A percentile compares a stretch with the other conserved stretches of the same genome.
These are phyloP conservation scores for Aspergillus ochraceoroseus DNA, from an alignment of 2,329 filamentous ascomycete species.

Conservation along the genomic window DNA sequence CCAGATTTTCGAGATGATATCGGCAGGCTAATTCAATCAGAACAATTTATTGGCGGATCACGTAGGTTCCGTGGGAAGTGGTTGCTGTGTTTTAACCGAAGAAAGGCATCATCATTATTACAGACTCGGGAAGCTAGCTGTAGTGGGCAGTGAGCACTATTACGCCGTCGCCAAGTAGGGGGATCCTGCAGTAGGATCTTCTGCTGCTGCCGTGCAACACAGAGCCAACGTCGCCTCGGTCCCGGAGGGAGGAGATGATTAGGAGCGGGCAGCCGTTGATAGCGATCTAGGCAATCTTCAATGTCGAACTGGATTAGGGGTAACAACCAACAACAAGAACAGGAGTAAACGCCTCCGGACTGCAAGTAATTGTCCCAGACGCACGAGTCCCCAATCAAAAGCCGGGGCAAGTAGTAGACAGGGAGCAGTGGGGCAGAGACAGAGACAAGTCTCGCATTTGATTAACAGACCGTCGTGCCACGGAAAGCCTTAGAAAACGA, in stretches of 20 bases:
- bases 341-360: too few relatives aligned
- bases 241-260: slow-evolving; percentile 4
- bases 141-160: slow-evolving; percentile 2
- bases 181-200: slow-evolving; percentile 22
- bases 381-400: too few relatives aligned
- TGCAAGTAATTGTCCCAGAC: too few relatives aligned
- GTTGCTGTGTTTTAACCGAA: slow-evolving; percentile 5
- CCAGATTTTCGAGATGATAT: not conserved
- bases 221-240: slow-evolving; percentile 23
- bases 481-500: slow-evolving; percentile 4
- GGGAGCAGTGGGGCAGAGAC: slow-evolving; percentile 9
- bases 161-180: slow-evolving; percentile 4
- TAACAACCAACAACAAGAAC: slow-evolving; percentile 8
- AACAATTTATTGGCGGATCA: slow-evolving; percentile 3
- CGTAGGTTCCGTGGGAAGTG: not conserved
- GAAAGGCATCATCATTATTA: slow-evolving; percentile 8
- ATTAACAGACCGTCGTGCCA: slow-evolving; percentile 10
- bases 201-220: slow-evolving; percentile 27
- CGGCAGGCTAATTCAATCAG: not conserved
- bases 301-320: slow-evolving; percentile 21
- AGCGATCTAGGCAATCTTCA: slow-evolving; percentile 1
- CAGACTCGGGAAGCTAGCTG: slow-evolving; percentile 7
- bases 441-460: slow-evolving; percentile 4
- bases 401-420: too few relatives aligned
- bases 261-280: slow-evolving; percentile 1